Evolutionary conservation across 208 protist genomes (phyloP).

Genomic region (Chromosphaera perkinsii): DNA sequence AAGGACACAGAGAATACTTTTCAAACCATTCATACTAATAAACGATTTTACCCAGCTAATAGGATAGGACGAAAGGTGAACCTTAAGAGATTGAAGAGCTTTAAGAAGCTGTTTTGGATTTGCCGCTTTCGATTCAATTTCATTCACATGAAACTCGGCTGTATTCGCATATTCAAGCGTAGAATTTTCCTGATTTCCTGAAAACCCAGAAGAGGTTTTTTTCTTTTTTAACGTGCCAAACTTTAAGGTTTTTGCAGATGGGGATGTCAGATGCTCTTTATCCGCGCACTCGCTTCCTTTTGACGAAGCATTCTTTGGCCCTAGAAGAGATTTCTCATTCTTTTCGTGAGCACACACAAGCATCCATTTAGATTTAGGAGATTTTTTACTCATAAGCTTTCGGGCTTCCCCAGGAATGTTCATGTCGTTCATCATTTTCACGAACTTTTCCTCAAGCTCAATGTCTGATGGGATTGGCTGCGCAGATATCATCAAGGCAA

Average conservation of each 20-base stretch:
- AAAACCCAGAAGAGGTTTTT: too few relatives aligned
- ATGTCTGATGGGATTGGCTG: too few relatives aligned
- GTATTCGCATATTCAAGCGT: too few relatives aligned
- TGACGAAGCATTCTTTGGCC: not conserved
- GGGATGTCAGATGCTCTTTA: not conserved
- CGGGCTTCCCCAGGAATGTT: slow-evolving; percentile 19
- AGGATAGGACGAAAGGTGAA: not conserved
- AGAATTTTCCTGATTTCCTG: too few relatives aligned
- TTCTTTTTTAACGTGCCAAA: too few relatives aligned
- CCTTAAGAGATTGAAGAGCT: not conserved
- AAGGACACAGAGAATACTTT: not conserved
- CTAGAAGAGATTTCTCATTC: not conserved
- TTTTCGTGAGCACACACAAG: not conserved
- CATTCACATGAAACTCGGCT: too few relatives aligned
- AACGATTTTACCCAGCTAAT: slow-evolving; percentile 7
- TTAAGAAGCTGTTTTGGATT: too few relatives aligned
- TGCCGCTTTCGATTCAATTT: too few relatives aligned
- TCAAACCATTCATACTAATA: not conserved
- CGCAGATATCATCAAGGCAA: too few relatives aligned
- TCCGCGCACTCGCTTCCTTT: too few relatives aligned
- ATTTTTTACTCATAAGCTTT: not conserved
- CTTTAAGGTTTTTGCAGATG: not conserved
- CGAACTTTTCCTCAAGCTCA: slow-evolving; percentile 10
- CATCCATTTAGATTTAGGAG: not conserved
- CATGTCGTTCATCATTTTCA: slow-evolving; percentile 24